Percentiles rank a stretch among this genome's conserved stretches.
Evolutionary conservation across 371 early-diverging fungal genomes (phyloP).

Genomic region (Amoeboaphelidium protococcarum): DNA sequence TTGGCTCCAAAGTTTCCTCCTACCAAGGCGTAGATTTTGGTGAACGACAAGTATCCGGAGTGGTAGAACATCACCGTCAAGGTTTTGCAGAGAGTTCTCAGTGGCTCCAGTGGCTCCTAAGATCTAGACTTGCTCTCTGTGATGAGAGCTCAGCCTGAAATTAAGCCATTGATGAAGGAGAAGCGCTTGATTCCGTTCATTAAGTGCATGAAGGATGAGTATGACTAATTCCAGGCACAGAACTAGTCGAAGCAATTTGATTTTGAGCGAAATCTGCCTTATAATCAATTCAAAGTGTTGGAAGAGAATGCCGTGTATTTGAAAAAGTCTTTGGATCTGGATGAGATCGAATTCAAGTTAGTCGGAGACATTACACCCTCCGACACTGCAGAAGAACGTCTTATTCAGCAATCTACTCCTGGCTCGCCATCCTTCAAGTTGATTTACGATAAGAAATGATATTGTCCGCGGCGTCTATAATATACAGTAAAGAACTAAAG

Average conservation of each 20-base stretch:
- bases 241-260: constrained; percentile 40
- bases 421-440: no score
- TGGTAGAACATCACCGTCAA: constrained; percentile 58
- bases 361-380: background rate
- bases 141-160: constrained; percentile 28
- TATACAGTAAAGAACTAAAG: no score
- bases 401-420: no score
- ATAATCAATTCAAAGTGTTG: constrained; percentile 47
- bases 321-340: background rate
- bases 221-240: constrained; percentile 6
- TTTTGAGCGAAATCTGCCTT: constrained; percentile 47
- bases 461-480: no score
- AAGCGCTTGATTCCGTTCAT: constrained; percentile 85
- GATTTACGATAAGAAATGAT: no score
- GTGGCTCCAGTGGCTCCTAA: background rate
- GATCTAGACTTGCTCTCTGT: constrained; percentile 6
- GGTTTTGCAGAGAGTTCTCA: background rate
- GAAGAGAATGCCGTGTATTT: constrained; percentile 15
- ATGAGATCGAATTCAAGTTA: background rate
- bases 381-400: no score
- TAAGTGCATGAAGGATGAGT: constrained; percentile 14
- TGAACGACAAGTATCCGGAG: constrained; percentile 58
- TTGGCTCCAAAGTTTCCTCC: constrained; percentile 12
- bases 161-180: constrained; percentile 53
- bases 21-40: constrained; percentile 32